Base-by-base conservation (phyloP, 176 grass and related monocot genomes). In the Aegilops speltoides region DNA sequence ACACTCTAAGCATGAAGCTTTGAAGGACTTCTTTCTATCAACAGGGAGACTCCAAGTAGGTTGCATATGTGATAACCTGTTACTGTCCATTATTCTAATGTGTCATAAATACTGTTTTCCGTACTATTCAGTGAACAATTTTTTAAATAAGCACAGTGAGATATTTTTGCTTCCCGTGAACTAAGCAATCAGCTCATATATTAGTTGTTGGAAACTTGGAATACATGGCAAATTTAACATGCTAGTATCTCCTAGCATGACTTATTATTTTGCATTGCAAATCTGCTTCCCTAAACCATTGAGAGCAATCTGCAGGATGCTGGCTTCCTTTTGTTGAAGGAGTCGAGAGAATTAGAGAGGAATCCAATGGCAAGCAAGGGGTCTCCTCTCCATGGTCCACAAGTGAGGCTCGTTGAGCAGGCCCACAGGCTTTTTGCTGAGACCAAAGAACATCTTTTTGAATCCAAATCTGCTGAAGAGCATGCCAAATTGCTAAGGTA, bases 1-100 rank as follows among this genome's bases (percentile, higher is more conserved):
- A 83, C 87, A 84, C 81, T 96, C 91, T 85, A 94, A 94, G 71
- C 97, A 99, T 88, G 97, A 99, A 94, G 88, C 87, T 86, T 82
- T 99, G 77, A 99, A 99, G 92, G 92, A 99, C 69, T 99, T 99
- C 77, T 99, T 99, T 87, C 89, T 99, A 80, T 91, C 92, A 60
- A 94, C 94, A 17, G 97, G 97, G 33, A 91, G 88, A 80, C 89
- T 96, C 66, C 94, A 94, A 82, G 97, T 99, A 89, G 57, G 95
- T 92, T 89, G 68, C 80, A 76, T 86, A 71, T 66, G 67, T 78
- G 48, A 85, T 82, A 43, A 79, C 74, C 11, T 83, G 28, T 80
- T 83, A 37, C 34, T 87, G 24, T 79, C n/a, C 65, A 50, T 86
- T 77, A 19, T 66, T 82, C 69, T 84, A n/a, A 80, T 81, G 73